Conservation (phyloP, 2,329 filamentous ascomycete genomes). For the Fusarium temperatum region DNA sequence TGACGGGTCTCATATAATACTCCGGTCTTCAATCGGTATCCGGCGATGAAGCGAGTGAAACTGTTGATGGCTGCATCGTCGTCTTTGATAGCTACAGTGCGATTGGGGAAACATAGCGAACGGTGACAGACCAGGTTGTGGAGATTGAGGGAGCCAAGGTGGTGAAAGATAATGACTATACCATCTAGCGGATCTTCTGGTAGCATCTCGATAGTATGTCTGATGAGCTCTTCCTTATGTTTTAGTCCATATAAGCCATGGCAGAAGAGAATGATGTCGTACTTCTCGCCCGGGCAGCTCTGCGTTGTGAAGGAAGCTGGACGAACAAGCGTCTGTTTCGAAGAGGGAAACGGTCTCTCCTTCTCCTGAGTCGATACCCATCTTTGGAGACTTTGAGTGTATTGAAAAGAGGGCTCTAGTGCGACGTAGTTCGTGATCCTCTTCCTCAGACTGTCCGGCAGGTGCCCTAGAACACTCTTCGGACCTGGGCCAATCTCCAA, state of each 20-base stretch:
- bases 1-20: slow-evolving; percentile 45
- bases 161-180: slow-evolving; percentile 65
- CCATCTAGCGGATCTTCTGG: slow-evolving; percentile 48
- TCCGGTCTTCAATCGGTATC: slow-evolving; percentile 50
- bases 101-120: slow-evolving; percentile 57
- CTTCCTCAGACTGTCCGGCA: slow-evolving; percentile 53
- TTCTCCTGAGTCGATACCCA: slow-evolving; percentile 49
- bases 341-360: slow-evolving; percentile 50
- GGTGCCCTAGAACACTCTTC: slow-evolving; percentile 59
- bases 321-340: slow-evolving; percentile 49
- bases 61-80: slow-evolving; percentile 55
- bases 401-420: slow-evolving; percentile 61
- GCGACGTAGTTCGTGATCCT: slow-evolving; percentile 62
- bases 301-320: slow-evolving; percentile 51
- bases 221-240: slow-evolving; percentile 56
- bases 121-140: slow-evolving; percentile 58
- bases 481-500: slow-evolving; percentile 70
- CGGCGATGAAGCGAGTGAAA: slow-evolving; percentile 64
- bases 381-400: slow-evolving; percentile 54
- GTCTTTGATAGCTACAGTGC: slow-evolving; percentile 54
- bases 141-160: slow-evolving; percentile 54
- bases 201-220: slow-evolving; percentile 59
- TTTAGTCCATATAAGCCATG: slow-evolving; percentile 72
- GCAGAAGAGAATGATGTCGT: slow-evolving; percentile 67
- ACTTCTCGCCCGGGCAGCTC: slow-evolving; percentile 50